Evolutionary conservation across 176 grass and related monocot genomes (phyloP), one percentile per base, ranked within the genome.

Genomic region (Paspalum notatum): DNA sequence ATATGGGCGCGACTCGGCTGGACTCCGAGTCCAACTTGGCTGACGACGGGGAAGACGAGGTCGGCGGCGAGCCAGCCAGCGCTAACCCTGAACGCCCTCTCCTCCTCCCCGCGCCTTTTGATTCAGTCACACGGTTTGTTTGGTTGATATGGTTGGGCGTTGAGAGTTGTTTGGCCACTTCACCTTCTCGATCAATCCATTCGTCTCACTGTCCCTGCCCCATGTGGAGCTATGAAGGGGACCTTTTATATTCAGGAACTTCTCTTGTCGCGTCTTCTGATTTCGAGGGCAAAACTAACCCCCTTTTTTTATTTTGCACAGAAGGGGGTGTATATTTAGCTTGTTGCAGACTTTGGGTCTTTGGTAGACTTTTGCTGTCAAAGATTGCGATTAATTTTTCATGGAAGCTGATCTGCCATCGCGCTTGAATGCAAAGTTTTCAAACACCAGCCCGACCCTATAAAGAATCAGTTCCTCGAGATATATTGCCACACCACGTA

Each of bases 141-240:
- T 47, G 18, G 70, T 84, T 84, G 62, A 63, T 63, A 63, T 63
- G 24, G 76, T 84, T 89, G 87, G 76, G 7, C 15, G 87, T 84
- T 89, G 87, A 46, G 69, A 14, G 44, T n/a, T 75, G 62, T 47
- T 69, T 40, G 75, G 68, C 64, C 68, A 72, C 53, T 39, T 60
- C 16, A 12, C 47, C 12, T 65, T 66, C 46, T 52, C 32, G 12
- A 9, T 41, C 76, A 22, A 22, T 39, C 42, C 22, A 37, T 50
- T 64, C 18, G 51, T 50, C 26, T 50, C 61, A 12, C 7, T 51
- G 45, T 71, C 2, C 32, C 68, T 32, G 46, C 9, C 18, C 4
- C 46, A 51, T 11, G 68, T 12, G 24, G 44, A 70, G 44, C 41
- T 47, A 42, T 46, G 66, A 68, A 68, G 2, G 20, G 18, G 5